Conservation (phyloP, 2,329 filamentous ascomycete genomes). For the Fusarium goolgardi region DNA sequence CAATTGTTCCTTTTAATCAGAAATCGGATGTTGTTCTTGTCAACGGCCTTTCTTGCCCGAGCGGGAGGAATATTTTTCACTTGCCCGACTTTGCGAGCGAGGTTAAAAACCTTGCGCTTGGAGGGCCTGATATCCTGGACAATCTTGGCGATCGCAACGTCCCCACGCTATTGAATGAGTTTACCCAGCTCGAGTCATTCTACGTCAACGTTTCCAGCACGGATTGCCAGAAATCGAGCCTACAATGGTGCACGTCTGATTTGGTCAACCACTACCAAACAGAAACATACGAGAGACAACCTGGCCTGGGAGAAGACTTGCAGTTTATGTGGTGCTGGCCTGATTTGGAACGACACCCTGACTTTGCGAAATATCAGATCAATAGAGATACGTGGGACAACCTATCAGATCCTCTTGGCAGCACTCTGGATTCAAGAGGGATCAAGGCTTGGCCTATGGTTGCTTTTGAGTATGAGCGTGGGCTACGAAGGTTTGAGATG, state of each 20-base stretch:
- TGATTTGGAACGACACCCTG: slow-evolving; percentile 46
- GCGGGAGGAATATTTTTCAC: slow-evolving; percentile 27
- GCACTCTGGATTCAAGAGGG: slow-evolving; percentile 14
- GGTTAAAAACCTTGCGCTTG: slow-evolving; percentile 48
- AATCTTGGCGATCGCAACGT: background rate
- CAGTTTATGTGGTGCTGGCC: slow-evolving; percentile 51
- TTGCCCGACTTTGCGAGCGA: slow-evolving; percentile 48
- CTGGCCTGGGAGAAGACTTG: slow-evolving; percentile 44
- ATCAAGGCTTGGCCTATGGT: slow-evolving; percentile 49
- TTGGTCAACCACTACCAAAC: slow-evolving; percentile 46
- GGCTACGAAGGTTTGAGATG: slow-evolving; percentile 32
- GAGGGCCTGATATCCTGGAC: slow-evolving; percentile 6
- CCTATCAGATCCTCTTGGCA: slow-evolving; percentile 8
- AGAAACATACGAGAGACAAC: slow-evolving; percentile 44
- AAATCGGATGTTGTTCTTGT: slow-evolving; percentile 50
- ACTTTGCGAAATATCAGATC: slow-evolving; percentile 47
- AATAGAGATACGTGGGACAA: slow-evolving; percentile 19
- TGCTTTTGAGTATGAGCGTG: slow-evolving; percentile 42
- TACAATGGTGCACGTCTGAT: slow-evolving; percentile 52
- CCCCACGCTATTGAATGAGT: slow-evolving; percentile 14
- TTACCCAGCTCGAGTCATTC: slow-evolving; percentile 47
- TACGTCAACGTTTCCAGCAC: slow-evolving; percentile 38
- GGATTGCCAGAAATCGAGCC: slow-evolving; percentile 10
- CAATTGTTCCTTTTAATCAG: slow-evolving; percentile 48
- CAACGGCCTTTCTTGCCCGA: slow-evolving; percentile 10